Base-by-base conservation (phyloP, 192 early-diverging fungal species). In the Backusella liffmaniae region DNA sequence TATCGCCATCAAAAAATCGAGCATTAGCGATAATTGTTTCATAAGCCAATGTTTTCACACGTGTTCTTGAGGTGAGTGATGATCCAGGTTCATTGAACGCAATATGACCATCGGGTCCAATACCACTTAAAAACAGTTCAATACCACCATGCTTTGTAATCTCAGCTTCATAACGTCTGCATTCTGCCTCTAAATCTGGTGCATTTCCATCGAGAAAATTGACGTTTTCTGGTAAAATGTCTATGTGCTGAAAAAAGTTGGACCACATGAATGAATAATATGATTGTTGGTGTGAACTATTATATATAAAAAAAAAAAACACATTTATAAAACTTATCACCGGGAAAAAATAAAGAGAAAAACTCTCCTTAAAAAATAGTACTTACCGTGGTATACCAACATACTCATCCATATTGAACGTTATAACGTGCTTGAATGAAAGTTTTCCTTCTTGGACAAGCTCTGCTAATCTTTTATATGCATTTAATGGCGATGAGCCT, bases 341-440 rank as follows among this genome's bases (percentile, higher is more conserved):
- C 26, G 42, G 26, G 26, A 46, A 46, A 30, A 46, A 18, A 70
- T n/a, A 70, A 13, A 23, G 9, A 44, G 10, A 70, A 37, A 29
- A 46, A 35, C 34, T 18, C 26, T 41, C 94, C 82, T 76, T 94
- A 86, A 92, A 94, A 93, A 94, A 77, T 94, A 94, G 30, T 49
- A 70, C 51, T 82, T 84, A 86, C 84, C 91, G 90, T 46, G 93
- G 92, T 59, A 95, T 84, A 74, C 92, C 91, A 66, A 94, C 93
- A 79, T 94, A 95, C 85, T 95, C 93, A 79, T 95, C 94, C 94
- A 95, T 95, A 85, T 95, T 95, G 86, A 95, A 95, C 21, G 92
- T 92, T 62, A 95, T 89, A 7, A 95, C 92, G 70, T 95, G 78
- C 76, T 91, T 87, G 84, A 95, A 95, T 26, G 91, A 91, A 66